phyloP scores from a whole-genome alignment of 2,329 filamentous ascomycete genomes.

The Botrytis porri region DNA sequence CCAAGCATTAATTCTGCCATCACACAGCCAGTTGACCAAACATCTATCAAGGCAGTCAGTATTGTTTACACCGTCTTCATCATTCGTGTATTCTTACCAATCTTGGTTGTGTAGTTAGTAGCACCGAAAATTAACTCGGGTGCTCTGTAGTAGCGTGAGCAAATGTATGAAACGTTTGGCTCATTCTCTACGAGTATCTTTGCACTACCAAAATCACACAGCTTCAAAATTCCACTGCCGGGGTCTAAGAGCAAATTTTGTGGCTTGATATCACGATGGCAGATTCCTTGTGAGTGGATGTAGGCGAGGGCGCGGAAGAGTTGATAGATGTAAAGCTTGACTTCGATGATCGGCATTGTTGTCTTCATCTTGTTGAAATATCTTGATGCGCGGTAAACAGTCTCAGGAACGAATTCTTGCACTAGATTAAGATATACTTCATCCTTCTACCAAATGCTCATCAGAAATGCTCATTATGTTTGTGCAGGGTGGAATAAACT shows the following conservation, averaged over 20 bases:
- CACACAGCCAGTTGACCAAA: constrained; percentile 98
- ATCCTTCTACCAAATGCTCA: constrained; percentile 66
- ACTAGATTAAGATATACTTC: constrained; percentile 98
- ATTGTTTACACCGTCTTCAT: constrained; percentile 20
- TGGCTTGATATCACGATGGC: constrained; percentile 98
- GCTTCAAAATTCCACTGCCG: constrained; percentile 84
- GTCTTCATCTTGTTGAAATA: constrained; percentile 99
- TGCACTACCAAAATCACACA: constrained; percentile 98
- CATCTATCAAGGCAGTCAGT: constrained; percentile 57
- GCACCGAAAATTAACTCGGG: constrained; percentile 98
- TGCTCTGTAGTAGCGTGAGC: constrained; percentile 96
- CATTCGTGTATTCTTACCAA: constrained; percentile 63
- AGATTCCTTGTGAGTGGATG: constrained; percentile 98
- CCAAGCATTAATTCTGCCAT: constrained; percentile 99
- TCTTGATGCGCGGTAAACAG: constrained; percentile 93
- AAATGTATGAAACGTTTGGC: constrained; percentile 99
- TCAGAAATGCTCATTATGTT: constrained; percentile 22
- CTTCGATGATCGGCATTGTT: constrained; percentile 97
- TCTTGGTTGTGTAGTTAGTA: constrained; percentile 99
- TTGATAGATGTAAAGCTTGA: constrained; percentile 99
- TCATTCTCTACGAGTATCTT: constrained; percentile 99
- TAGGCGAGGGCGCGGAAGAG: constrained; percentile 97
- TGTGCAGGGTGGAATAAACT: constrained; percentile 40
- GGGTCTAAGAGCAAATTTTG: constrained; percentile 96
- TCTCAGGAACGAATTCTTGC: constrained; percentile 97